Conservation (phyloP, 768 basidiomycete species). For the Mycena metata region DNA sequence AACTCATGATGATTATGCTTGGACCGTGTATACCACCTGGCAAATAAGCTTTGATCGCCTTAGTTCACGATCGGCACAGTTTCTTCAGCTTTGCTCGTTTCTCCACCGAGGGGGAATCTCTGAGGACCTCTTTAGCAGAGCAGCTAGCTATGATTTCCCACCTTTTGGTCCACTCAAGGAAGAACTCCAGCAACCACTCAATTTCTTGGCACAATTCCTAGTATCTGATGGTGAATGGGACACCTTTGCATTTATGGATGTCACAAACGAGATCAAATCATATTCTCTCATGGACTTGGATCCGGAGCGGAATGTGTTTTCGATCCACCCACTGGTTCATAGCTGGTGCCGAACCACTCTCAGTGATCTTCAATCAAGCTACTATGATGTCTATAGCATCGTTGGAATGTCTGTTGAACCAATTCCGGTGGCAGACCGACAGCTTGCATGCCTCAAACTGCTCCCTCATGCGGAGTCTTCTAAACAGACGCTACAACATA, state of each 20-base stretch:
- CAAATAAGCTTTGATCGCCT: constrained; percentile 25
- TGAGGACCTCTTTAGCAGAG: constrained; percentile 4
- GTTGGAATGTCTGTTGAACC: constrained; percentile 3
- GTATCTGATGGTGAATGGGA: neutral
- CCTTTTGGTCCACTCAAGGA: neutral
- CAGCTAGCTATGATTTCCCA: neutral
- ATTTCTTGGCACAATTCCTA: constrained; percentile 19
- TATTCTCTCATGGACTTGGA: constrained; percentile 8
- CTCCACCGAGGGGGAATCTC: constrained; percentile 11
- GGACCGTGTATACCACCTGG: no score
- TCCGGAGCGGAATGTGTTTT: neutral
- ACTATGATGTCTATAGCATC: neutral
- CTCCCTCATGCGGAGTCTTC: no score
- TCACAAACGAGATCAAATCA: constrained; percentile 5
- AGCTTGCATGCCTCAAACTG: no score
- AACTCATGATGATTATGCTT: no score
- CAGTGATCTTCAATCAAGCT: neutral
- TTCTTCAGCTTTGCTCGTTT: constrained; percentile 9
- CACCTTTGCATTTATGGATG: neutral
- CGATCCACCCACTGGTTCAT: no score
- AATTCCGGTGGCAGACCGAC: no score
- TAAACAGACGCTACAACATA: no score
- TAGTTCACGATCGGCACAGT: neutral
- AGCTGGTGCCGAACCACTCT: neutral
- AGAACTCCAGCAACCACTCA: constrained; percentile 6